Evolutionary conservation across 768 basidiomycete genomes (phyloP), one percentile per base, ranked within the genome.

Genomic region (Calocybe cyanea): DNA sequence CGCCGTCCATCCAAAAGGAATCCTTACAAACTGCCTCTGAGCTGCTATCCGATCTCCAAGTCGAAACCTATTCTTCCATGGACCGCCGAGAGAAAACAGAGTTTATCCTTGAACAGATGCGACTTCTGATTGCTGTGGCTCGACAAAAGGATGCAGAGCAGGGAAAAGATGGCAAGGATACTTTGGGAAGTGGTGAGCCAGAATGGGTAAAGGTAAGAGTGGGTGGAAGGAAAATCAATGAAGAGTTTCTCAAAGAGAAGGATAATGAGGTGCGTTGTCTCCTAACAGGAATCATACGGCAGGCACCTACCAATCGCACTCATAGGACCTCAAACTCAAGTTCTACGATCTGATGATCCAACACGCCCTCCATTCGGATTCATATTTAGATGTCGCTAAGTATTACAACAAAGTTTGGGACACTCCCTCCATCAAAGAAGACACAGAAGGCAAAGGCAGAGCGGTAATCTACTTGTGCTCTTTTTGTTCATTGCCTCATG

Each of bases 1-100:
- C 75, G 35, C 69, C 75, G 18, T 62, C 75, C 8, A 61, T 64
- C 17, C 55, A 70, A 20, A 87, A 86, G 54, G 86, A 89, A 55
- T 80, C 84, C 33, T 68, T 92, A 31, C 81, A 87, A 57, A 86
- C 83, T 0, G 93, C 96, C 5, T 93, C 91, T 0, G 96, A 98
- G 52, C 70, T 98, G 21, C 75, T 98, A 50, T 86, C 86, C 18
- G 96, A 99, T 48, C 80, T 99, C 2, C 94, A 97, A 70, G 94
- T 99, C 31, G 96, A 99, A 68, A 98, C 96, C 1, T 99, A 97
- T 63, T 97, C 94, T 11, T 92, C 91, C 5, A 98, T 99, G 96
- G 92, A 97, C 53, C 83, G 93, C 49, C 72, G 88, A 59, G 96
- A 99, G 66, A 99, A 99, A 76, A 96, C 92, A 3, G 92, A 98